Percentiles rank a stretch among this genome's conserved stretches.
Conservation (phyloP, 768 basidiomycete genomes). For the Suillus bovinus region DNA sequence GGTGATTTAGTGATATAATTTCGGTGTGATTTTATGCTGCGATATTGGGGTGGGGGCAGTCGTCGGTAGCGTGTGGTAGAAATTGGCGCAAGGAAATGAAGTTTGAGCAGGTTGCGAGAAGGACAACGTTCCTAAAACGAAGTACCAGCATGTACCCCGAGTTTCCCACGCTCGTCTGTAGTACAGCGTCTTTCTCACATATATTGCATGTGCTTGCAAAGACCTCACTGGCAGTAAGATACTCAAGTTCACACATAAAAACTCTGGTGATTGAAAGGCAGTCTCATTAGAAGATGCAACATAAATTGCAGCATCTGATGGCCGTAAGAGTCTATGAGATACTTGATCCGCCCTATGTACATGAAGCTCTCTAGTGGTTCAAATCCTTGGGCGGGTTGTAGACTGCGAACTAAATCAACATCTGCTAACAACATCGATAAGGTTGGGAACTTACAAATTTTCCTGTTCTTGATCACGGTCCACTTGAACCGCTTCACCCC, state of each 20-base stretch:
- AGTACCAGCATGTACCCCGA: neutral
- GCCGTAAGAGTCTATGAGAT: slow-evolving; percentile 27
- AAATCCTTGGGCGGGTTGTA: slow-evolving; percentile 41
- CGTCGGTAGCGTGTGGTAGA: slow-evolving; percentile 4
- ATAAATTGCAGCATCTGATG: slow-evolving; percentile 22
- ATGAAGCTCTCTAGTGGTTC: slow-evolving; percentile 29
- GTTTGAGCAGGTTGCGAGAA: neutral
- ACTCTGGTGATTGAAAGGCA: slow-evolving; percentile 6
- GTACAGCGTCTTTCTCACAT: neutral
- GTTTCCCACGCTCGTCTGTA: slow-evolving; percentile 23
- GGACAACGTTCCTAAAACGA: neutral
- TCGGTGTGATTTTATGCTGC: neutral
- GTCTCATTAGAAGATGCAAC: slow-evolving; percentile 26
- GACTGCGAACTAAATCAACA: slow-evolving; percentile 25
- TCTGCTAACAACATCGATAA: slow-evolving; percentile 10
- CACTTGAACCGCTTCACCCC: slow-evolving; percentile 98
- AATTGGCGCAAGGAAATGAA: slow-evolving; percentile 11
- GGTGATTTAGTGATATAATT: slow-evolving; percentile 2
- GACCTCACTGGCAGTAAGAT: neutral
- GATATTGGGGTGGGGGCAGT: neutral
- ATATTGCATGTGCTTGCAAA: neutral
- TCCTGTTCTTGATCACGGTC: slow-evolving; percentile 89
- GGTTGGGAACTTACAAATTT: slow-evolving; percentile 65
- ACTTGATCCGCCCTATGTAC: slow-evolving; percentile 9
- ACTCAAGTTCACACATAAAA: neutral